These are phyloP conservation scores for Oryza rufipogon DNA, from an alignment of 176 grass and related monocot species.

Conservation along the genomic window DNA sequence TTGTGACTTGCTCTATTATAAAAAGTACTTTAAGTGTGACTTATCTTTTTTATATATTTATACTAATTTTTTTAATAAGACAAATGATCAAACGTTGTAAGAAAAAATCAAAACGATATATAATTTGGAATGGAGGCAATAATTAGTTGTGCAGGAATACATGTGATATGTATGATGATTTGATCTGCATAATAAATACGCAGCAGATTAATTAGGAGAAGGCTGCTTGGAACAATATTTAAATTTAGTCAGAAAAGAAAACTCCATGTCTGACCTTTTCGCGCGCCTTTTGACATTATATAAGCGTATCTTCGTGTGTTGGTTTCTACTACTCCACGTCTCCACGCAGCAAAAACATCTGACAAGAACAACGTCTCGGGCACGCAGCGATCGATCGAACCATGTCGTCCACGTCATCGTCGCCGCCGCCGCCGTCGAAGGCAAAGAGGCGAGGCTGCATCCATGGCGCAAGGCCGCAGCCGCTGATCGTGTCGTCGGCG, in stretches of 20 bases:
- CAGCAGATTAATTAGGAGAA: neutral
- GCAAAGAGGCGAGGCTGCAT: constrained; percentile 20
- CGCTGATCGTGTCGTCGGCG: constrained; percentile 20
- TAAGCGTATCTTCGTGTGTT: neutral
- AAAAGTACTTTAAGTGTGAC: too few species aligned
- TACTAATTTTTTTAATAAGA: too few species aligned
- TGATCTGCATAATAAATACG: neutral
- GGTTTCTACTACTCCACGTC: neutral
- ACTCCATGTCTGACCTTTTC: constrained; percentile 28
- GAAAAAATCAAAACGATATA: too few species aligned
- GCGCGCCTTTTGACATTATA: neutral
- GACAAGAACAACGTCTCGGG: neutral
- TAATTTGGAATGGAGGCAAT: too few species aligned
- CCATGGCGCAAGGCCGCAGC: constrained; percentile 39
- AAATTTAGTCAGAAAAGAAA: neutral
- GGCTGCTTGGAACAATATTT: neutral
- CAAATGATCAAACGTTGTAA: too few species aligned
- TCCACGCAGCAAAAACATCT: neutral
- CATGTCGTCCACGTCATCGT: neutral
- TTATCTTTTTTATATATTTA: too few species aligned
- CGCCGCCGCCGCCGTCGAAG: neutral
- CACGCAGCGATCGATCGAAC: neutral
- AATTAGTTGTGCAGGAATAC: too few species aligned
- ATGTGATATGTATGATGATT: too few species aligned
- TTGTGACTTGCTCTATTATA: too few species aligned